A percentile compares a stretch with the other conserved stretches of the same genome.
Evolutionary conservation across 257 asterid genomes (phyloP).

Genomic region (Lantana camara): DNA sequence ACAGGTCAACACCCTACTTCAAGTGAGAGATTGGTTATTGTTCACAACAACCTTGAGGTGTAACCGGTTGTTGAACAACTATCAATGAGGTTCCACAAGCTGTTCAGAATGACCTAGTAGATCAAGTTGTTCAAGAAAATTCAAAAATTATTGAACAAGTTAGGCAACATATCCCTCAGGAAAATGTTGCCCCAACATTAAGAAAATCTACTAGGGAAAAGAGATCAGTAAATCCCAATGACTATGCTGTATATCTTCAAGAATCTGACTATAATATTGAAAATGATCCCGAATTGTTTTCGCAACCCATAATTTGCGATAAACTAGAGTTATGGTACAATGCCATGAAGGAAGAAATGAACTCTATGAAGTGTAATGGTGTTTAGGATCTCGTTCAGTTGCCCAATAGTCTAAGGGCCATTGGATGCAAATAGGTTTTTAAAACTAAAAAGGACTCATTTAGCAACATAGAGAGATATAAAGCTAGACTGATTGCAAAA

Average conservation of each 20-base stretch:
- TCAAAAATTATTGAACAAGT: slow-evolving; percentile 1
- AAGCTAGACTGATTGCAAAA: not conserved
- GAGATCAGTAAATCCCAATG: not conserved
- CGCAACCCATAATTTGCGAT: not conserved
- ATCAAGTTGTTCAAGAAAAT: slow-evolving; percentile 5
- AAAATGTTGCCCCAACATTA: not conserved
- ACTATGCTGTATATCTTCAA: too few relatives aligned
- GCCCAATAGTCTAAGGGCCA: not conserved
- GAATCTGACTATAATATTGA: slow-evolving; percentile 1
- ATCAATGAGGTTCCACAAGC: slow-evolving; percentile 19
- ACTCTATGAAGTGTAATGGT: not conserved
- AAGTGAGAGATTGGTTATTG: not conserved
- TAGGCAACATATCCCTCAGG: not conserved
- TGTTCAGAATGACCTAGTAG: slow-evolving; percentile 6
- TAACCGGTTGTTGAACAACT: not conserved
- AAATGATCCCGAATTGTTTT: not conserved
- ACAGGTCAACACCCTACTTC: too few relatives aligned
- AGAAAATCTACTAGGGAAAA: not conserved
- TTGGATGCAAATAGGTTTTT: slow-evolving; percentile 1
- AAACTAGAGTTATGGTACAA: not conserved
- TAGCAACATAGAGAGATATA: slow-evolving; percentile 9
- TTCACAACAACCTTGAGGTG: not conserved
- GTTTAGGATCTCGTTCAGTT: slow-evolving; percentile 15
- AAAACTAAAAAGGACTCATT: not conserved
- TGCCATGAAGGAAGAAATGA: slow-evolving; percentile 16